Evolutionary conservation across 345 rosid genomes (phyloP), one percentile per base, ranked within the genome.

Genomic region (Linum tenue): DNA sequence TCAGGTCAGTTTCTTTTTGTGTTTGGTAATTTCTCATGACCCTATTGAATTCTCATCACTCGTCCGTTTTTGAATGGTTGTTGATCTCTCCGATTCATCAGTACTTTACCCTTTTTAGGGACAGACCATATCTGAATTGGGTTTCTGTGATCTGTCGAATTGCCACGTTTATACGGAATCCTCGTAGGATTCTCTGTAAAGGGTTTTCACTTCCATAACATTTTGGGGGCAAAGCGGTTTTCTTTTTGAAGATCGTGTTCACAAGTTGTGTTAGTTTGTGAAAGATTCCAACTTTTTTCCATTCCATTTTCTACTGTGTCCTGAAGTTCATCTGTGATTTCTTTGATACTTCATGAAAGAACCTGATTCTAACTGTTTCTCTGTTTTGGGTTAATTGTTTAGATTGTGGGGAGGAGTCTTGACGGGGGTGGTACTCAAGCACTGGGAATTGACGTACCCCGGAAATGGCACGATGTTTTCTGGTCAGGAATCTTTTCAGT

Each of bases 391-490:
- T 22, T 3, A 55, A 37, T 48, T 43, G 55, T 38, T 55, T 66
- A 92, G 98, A 81, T 66, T 75, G 88, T 70, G 4, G 81, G 83
- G 72, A 74, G 94, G 83, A 86, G 80, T 80, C 74, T 68, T 73
- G 83, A 79, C 67, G 81, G 69, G 3, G 78, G 79, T 48, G 82
- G 76, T 57, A 79, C 72, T 63, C 85, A 85, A 70, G 75, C 73
- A 44, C 60, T 84, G 55, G 72, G 71, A 38, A 66, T 75, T 6
- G 84, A 80, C 67, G 69, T 82, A 36, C 72, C 77, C 1, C 89
- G 98, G 40, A 84, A 72, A 12, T 92, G 97, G 96, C 92, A 88
- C 38, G 98, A 92, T 78, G 78, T 92, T 37, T 92, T 92, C 77
- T 92, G 98, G 96, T 79, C 84, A 73, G 85, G 82, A 1, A 76